A percentile compares a stretch with the other conserved stretches of the same genome.
These are phyloP conservation scores for Hypoxylon sp. DNA, from an alignment of 2,329 filamentous ascomycete species.

Conservation along the genomic window DNA sequence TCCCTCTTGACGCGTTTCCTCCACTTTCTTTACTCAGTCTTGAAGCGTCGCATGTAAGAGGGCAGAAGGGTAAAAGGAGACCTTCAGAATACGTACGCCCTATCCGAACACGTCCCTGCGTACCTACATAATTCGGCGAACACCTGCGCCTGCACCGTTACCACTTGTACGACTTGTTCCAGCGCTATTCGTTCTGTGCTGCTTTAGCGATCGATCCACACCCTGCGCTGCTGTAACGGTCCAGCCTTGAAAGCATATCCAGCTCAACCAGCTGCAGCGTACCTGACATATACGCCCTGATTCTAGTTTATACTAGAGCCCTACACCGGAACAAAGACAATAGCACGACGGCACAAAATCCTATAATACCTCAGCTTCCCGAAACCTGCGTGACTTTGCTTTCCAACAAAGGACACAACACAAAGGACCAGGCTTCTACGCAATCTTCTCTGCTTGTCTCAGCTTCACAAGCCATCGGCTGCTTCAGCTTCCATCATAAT, in stretches of 20 bases:
- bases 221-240: constrained; percentile 42
- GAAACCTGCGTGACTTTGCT: constrained; percentile 49
- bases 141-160: constrained; percentile 41
- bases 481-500: constrained; percentile 45
- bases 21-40: constrained; percentile 28
- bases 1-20: constrained; percentile 32
- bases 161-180: constrained; percentile 49
- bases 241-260: constrained; percentile 44
- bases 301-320: constrained; percentile 44
- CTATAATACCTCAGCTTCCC: constrained; percentile 49
- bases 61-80: constrained; percentile 17
- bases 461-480: constrained; percentile 37
- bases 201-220: constrained; percentile 49
- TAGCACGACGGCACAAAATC: constrained; percentile 47
- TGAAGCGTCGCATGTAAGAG: constrained; percentile 26
- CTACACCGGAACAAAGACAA: constrained; percentile 44
- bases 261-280: constrained; percentile 46
- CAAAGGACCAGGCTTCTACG: constrained; percentile 39
- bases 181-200: constrained; percentile 46
- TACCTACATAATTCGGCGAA: constrained; percentile 43
- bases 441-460: constrained; percentile 50
- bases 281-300: constrained; percentile 45
- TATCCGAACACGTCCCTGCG: constrained; percentile 37
- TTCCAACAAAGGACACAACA: constrained; percentile 33
- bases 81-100: constrained; percentile 25